These are phyloP conservation scores for Dactylellina parvicollis DNA, from an alignment of 2,329 filamentous ascomycete species.

Conservation along the genomic window DNA sequence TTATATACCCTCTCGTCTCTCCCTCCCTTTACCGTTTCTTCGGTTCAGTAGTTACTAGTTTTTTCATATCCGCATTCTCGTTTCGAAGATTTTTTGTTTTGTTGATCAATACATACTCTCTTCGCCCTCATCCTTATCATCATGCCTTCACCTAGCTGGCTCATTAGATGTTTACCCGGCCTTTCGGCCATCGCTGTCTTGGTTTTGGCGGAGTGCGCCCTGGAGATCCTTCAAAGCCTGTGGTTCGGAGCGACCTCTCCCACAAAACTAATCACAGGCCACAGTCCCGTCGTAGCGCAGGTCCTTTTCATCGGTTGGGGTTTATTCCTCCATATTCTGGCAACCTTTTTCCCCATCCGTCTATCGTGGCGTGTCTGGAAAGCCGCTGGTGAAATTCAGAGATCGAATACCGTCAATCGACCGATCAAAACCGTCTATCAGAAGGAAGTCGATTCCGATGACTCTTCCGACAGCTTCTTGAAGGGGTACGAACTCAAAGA, in stretches of 20 bases:
- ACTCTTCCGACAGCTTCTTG: conserved; percentile 65
- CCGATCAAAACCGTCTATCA: conserved; percentile 63
- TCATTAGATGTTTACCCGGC: conserved; percentile 56
- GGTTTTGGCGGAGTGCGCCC: conserved; percentile 55
- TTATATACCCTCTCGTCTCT: conserved; percentile 34
- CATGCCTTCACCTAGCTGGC: conserved; percentile 55
- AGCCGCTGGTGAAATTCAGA: conserved; percentile 66
- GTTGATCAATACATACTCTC: conserved; percentile 15
- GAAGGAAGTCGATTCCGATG: conserved; percentile 58
- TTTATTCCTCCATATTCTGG: conserved; percentile 72
- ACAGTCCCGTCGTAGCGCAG: conserved; percentile 39
- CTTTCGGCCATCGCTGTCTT: conserved; percentile 55
- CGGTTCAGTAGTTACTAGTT: conserved; percentile 24
- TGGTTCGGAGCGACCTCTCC: conserved; percentile 39
- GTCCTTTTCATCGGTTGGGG: conserved; percentile 72
- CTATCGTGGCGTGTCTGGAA: conserved; percentile 71
- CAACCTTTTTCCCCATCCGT: conserved; percentile 71
- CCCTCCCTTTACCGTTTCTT: conserved; percentile 21
- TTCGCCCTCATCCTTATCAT: conserved; percentile 12
- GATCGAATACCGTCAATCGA: conserved; percentile 65
- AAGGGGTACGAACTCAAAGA: conserved; percentile 65
- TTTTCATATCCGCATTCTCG: conserved; percentile 1
- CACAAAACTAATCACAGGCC: conserved; percentile 48
- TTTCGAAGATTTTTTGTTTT: conserved; percentile 20
- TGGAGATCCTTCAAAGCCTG: conserved; percentile 55